Evolutionary conservation across 2,329 filamentous ascomycete genomes (phyloP).

Genomic region (Colletotrichum tamarilloi): DNA sequence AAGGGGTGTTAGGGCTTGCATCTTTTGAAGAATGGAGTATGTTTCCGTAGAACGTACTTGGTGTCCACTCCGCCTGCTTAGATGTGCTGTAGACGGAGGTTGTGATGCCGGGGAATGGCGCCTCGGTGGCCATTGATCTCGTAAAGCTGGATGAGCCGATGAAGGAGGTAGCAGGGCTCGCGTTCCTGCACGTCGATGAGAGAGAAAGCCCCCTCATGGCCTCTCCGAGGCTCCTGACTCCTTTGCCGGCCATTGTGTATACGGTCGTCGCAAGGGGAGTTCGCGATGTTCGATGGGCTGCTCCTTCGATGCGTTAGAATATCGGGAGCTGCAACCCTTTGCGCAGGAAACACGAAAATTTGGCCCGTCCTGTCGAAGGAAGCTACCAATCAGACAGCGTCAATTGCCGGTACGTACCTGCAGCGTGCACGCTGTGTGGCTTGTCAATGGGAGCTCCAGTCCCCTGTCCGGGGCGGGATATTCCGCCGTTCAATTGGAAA

Average conservation of each 20-base stretch:
- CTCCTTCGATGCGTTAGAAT: conserved; percentile 5
- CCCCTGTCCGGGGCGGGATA: conserved; percentile 33
- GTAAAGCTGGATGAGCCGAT: conserved; percentile 47
- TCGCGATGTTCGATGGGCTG: conserved; percentile 14
- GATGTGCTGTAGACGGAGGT: conserved; percentile 47
- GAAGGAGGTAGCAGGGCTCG: conserved; percentile 52
- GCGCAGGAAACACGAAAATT: conserved; percentile 32
- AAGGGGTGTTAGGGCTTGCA: conserved; percentile 24
- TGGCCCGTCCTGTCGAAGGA: conserved; percentile 28
- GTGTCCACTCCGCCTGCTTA: conserved; percentile 56
- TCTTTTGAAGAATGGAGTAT: neutral
- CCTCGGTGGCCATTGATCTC: conserved; percentile 68
- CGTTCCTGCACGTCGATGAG: conserved; percentile 50
- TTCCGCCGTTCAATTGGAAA: conserved; percentile 35
- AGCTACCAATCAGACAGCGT: conserved; percentile 28
- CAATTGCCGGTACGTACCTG: conserved; percentile 18
- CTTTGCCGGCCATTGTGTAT: conserved; percentile 56
- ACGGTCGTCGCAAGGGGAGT: conserved; percentile 19
- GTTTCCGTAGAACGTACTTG: conserved; percentile 48
- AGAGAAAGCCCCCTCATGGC: conserved; percentile 62
- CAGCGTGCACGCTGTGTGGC: neutral
- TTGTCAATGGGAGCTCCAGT: conserved; percentile 13
- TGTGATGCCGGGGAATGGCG: conserved; percentile 51
- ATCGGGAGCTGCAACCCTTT: conserved; percentile 14
- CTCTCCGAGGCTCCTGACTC: conserved; percentile 62